phyloP scores from a whole-genome alignment of 1,284 basidiomycete genomes.

The Cutaneotrichosporon sp. region DNA sequence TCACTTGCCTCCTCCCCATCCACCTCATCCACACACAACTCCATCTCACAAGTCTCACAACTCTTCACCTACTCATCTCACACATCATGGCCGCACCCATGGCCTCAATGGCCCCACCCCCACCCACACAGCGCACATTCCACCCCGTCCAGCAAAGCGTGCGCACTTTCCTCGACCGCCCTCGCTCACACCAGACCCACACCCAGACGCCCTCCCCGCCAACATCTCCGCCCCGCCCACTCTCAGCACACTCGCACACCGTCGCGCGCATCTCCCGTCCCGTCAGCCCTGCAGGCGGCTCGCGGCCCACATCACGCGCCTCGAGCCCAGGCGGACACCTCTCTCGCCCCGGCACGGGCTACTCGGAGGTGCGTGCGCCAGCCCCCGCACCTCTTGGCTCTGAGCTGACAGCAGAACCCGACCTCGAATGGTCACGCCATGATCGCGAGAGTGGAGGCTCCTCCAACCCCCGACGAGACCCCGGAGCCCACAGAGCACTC shows the following conservation, averaged over 20 bases:
- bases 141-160: background rate
- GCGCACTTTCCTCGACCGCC: background rate
- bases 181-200: background rate
- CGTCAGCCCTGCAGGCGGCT: background rate
- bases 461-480: background rate
- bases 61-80: no score
- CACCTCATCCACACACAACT: no score
- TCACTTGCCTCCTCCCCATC: no score
- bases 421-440: background rate
- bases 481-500: background rate
- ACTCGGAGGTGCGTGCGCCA: background rate
- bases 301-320: background rate
- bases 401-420: background rate
- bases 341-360: background rate
- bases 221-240: background rate
- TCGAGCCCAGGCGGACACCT: background rate
- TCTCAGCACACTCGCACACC: background rate
- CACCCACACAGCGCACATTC: background rate
- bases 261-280: background rate
- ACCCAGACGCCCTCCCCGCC: background rate
- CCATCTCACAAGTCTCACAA: no score
- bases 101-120: background rate
- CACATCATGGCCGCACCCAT: no score
- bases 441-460: background rate
- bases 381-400: background rate